A percentile compares a stretch with the other conserved stretches of the same genome.
Conservation (phyloP, 495 filamentous ascomycete species). For the Xylaria palmicola region DNA sequence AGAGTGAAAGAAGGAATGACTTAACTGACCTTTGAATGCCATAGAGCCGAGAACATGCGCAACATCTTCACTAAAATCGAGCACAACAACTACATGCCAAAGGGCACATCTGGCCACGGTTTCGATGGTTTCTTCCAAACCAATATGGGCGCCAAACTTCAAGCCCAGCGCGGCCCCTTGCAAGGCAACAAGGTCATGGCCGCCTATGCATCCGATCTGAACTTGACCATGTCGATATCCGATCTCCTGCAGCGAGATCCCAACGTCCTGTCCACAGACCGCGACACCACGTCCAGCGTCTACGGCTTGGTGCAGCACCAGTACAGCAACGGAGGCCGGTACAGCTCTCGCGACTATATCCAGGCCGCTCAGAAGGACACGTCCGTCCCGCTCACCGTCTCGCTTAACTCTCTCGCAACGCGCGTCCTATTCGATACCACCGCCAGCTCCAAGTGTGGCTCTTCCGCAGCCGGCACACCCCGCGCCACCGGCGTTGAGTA, state of each 20-base stretch:
- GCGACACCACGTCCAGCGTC: slow-evolving; percentile 35
- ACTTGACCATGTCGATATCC: slow-evolving; percentile 22
- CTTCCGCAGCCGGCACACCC: slow-evolving; percentile 23
- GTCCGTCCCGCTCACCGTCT: slow-evolving; percentile 33
- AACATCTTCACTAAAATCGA: slow-evolving; percentile 36
- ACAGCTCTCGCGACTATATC: slow-evolving; percentile 38
- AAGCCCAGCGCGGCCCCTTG: slow-evolving; percentile 23
- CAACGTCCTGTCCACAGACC: slow-evolving; percentile 28
- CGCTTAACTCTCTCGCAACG: slow-evolving; percentile 35
- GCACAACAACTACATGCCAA: slow-evolving; percentile 35
- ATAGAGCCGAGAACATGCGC: slow-evolving; percentile 35
- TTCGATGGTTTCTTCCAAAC: slow-evolving; percentile 40
- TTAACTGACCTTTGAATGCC: background rate
- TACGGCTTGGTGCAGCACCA: slow-evolving; percentile 35
- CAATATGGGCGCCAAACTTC: slow-evolving; percentile 32
- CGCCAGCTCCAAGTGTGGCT: slow-evolving; percentile 5
- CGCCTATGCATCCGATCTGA: slow-evolving; percentile 28
- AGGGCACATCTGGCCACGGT: slow-evolving; percentile 27
- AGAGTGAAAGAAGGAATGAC: background rate
- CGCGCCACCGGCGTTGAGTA: slow-evolving; percentile 35
- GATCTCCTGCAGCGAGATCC: slow-evolving; percentile 34
- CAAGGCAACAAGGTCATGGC: slow-evolving; percentile 34
- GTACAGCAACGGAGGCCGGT: slow-evolving; percentile 36
- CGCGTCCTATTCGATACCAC: slow-evolving; percentile 33
- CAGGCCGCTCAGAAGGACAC: slow-evolving; percentile 24